Base-by-base conservation (phyloP, 31 red algal genomes). In the Endocladia muricata region DNA sequence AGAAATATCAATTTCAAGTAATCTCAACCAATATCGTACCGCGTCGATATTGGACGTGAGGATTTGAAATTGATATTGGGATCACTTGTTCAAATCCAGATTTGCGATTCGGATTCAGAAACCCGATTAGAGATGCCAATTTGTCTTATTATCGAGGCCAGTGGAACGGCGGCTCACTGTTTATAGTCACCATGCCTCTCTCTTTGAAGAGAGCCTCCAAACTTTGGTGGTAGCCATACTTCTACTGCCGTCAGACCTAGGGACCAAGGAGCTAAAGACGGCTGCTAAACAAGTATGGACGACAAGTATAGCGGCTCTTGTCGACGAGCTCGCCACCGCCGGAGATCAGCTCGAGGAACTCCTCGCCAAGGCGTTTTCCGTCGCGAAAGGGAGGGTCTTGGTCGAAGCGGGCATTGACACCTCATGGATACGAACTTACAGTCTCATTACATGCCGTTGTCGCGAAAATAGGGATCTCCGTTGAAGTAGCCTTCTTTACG, bases 331-430 rank as follows among this genome's bases (percentile, higher is more conserved):
- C 23, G 44, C 41, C 23, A 57, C 17, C 5, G 70, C n/a, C n/a
- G n/a, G n/a, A n/a, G n/a, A n/a, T n/a, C n/a, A n/a, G n/a, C n/a
- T 39, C n/a, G 47, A 57, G n/a, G 70, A 57, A 7, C 47, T 74
- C 43, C 41, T 74, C 21, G 19, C 29, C 48, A 52, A 57, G 43
- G 41, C 48, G 40, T 6, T 15, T 6, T 4, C n/a, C 21, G 44
- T 74, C 5, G 70, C 70, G 23, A 74, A 74, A 31, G 70, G 70
- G 6, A 57, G 7, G 57, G 9, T 6, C 22, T 28, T 56, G 7
- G 6, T 5, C 8, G 70, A 74, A 56, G 70, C 70, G 19, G 70
- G 47, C 17, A 74, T 74, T 13, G 70, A 55, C 7, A 5, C 37
- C 5, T 11, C 19, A 32, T 57, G 41, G 70, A 30, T 74, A 25